These are phyloP conservation scores for Cyclotella sp. DNA, from an alignment of 108 stramenopile genomes.

Conservation along the genomic window DNA sequence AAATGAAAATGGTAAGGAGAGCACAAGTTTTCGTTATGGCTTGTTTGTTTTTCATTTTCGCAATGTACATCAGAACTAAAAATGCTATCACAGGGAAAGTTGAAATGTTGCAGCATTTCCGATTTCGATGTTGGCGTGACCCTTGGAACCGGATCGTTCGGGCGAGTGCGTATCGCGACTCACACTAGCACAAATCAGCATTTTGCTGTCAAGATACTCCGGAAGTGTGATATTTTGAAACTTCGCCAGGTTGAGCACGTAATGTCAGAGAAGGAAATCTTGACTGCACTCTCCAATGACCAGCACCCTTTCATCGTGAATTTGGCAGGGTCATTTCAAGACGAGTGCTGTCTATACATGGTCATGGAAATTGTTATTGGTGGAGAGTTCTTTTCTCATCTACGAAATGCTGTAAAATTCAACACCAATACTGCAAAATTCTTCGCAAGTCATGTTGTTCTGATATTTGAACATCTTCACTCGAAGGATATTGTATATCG, in stretches of 20 bases:
- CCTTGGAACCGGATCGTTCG: slow-evolving; percentile 87
- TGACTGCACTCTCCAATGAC: slow-evolving; percentile 47
- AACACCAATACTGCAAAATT: slow-evolving; percentile 63
- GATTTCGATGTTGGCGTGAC: slow-evolving; percentile 86
- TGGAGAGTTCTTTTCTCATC: slow-evolving; percentile 80
- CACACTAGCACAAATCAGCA: slow-evolving; percentile 56
- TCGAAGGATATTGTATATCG: slow-evolving; percentile 86
- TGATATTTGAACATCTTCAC: slow-evolving; percentile 95
- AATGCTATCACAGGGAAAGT: slow-evolving; percentile 4
- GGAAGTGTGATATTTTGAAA: slow-evolving; percentile 73
- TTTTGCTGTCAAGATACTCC: slow-evolving; percentile 88
- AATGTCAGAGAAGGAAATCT: slow-evolving; percentile 77
- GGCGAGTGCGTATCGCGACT: slow-evolving; percentile 81
- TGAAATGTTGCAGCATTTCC: slow-evolving; percentile 29
- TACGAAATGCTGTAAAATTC: slow-evolving; percentile 58
- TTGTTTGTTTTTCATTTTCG: no score
- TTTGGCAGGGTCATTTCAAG: slow-evolving; percentile 66
- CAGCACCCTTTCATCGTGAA: slow-evolving; percentile 84
- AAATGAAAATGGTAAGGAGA: no score
- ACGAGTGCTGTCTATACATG: slow-evolving; percentile 76
- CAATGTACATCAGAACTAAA: no score
- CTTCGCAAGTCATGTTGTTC: slow-evolving; percentile 74
- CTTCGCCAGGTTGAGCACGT: slow-evolving; percentile 84
- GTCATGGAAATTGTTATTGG: slow-evolving; percentile 81
- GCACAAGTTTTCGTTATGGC: no score